phyloP scores from a whole-genome alignment of 306 rosid genomes.

The Dalbergia cochinchinensis region DNA sequence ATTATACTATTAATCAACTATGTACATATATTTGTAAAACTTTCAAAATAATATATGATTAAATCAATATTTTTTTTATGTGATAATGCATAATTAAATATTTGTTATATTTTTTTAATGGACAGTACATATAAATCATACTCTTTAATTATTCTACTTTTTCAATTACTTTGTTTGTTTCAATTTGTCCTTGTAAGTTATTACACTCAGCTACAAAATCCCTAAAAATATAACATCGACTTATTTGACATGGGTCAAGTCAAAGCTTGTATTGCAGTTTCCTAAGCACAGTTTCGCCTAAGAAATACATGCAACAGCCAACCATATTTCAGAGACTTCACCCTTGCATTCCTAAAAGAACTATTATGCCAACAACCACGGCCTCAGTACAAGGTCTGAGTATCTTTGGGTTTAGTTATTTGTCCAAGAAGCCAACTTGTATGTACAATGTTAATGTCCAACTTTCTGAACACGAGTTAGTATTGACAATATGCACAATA shows the following conservation, averaged over 20 bases:
- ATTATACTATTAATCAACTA: no score
- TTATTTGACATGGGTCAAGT: not conserved
- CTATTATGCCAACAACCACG: not conserved
- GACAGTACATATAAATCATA: no score
- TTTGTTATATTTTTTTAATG: no score
- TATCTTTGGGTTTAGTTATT: not conserved
- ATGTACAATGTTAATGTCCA: conserved; percentile 45
- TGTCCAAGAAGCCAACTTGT: conserved; percentile 11
- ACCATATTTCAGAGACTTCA: not conserved
- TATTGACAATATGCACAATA: conserved; percentile 53
- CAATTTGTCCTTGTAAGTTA: no score
- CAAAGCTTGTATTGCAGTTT: conserved; percentile 7
- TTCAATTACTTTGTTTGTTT: no score
- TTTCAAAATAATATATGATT: no score
- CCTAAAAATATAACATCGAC: not conserved
- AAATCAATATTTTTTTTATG: no score
- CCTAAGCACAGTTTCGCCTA: not conserved
- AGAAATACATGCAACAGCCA: conserved; percentile 14
- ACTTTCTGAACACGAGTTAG: conserved; percentile 36
- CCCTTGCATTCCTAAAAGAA: conserved; percentile 34
- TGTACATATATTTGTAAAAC: no score
- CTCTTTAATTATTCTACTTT: no score
- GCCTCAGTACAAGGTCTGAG: conserved; percentile 18
- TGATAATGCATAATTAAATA: no score
- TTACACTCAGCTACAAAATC: no score